Evolutionary conservation across 306 rosid species (phyloP).

Genomic region (Cercis canadensis): DNA sequence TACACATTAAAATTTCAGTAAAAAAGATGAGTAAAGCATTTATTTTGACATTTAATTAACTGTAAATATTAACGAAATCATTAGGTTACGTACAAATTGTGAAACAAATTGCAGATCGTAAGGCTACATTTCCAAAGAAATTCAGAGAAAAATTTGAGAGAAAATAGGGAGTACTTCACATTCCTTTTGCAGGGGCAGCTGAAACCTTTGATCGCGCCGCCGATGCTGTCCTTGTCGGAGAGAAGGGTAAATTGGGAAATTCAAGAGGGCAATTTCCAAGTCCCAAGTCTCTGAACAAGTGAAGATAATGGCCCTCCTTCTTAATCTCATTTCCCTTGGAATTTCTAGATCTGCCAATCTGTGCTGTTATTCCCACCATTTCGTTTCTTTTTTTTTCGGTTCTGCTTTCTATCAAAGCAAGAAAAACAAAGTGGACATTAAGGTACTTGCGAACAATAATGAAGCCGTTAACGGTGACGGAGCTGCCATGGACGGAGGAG

Average conservation of each 20-base stretch:
- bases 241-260: slow-evolving; percentile 40
- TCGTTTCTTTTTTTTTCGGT: neutral
- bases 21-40: neutral
- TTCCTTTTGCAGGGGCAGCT: neutral
- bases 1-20: neutral
- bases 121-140: slow-evolving; percentile 1
- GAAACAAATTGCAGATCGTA: neutral
- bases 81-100: slow-evolving; percentile 17
- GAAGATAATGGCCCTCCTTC: slow-evolving; percentile 8
- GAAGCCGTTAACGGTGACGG: slow-evolving; percentile 15
- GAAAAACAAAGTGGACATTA: slow-evolving; percentile 36
- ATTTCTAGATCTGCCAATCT: slow-evolving; percentile 69
- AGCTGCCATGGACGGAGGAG: slow-evolving; percentile 56
- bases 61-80: neutral
- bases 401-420: slow-evolving; percentile 46
- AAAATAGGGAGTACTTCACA: neutral
- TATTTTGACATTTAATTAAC: neutral
- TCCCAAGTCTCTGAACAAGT: neutral
- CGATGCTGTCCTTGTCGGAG: neutral
- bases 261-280: neutral
- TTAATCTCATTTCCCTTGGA: slow-evolving; percentile 31
- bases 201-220: neutral
- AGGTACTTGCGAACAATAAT: slow-evolving; percentile 17
- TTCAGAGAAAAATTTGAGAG: neutral
- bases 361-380: slow-evolving; percentile 48